Percentiles rank a stretch among this genome's conserved stretches.
Conservation (phyloP, 345 rosid genomes). For the Boechera retrofracta region DNA sequence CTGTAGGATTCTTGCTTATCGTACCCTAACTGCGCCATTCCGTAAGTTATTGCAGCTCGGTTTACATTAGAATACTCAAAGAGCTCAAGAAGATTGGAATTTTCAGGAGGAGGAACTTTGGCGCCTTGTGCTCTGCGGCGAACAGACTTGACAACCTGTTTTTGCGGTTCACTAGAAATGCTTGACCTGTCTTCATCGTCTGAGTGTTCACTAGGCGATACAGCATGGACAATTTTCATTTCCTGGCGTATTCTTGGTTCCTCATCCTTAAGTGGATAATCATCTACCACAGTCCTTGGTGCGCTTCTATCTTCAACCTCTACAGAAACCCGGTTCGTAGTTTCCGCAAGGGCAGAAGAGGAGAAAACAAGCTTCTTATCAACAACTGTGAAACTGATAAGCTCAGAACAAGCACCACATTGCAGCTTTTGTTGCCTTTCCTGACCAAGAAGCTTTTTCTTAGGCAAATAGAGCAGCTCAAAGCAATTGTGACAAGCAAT, state of each 20-base stretch:
- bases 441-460: constrained; percentile 44
- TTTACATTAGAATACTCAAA: constrained; percentile 49
- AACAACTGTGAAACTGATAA: constrained; percentile 44
- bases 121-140: constrained; percentile 44
- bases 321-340: constrained; percentile 13
- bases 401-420: constrained; percentile 67
- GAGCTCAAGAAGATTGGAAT: constrained; percentile 53
- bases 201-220: constrained; percentile 38
- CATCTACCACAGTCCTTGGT: constrained; percentile 25
- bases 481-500: constrained; percentile 64
- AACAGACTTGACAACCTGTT: constrained; percentile 37
- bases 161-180: constrained; percentile 33
- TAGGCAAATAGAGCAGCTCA: constrained; percentile 63
- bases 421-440: constrained; percentile 51
- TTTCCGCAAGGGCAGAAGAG: constrained; percentile 42
- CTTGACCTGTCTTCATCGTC: constrained; percentile 46
- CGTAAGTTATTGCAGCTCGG: constrained; percentile 44
- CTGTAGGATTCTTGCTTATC: constrained; percentile 43
- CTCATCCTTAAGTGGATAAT: constrained; percentile 29
- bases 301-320: constrained; percentile 29
- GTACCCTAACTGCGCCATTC: constrained; percentile 43
- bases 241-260: constrained; percentile 31
- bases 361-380: constrained; percentile 55
- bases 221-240: constrained; percentile 37
- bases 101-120: constrained; percentile 38